Evolutionary conservation across 306 rosid genomes (phyloP), one percentile per base, ranked within the genome.

Genomic region (Quercus bicolor): DNA sequence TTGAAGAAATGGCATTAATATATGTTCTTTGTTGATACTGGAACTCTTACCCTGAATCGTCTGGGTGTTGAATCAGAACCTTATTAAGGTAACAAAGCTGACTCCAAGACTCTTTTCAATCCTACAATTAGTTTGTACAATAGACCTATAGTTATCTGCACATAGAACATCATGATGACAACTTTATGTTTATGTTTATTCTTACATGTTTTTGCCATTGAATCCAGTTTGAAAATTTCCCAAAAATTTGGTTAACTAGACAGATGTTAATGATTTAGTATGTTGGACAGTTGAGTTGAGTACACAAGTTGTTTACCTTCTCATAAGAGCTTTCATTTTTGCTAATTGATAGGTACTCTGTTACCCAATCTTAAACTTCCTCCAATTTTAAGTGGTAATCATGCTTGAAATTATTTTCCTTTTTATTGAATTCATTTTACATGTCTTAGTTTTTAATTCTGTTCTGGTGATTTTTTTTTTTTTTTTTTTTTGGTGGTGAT

Each of bases 1-100:
- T 93, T 66, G 97, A 91, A 86, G 97, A 93, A 85, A 93, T 93
- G 97, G 97, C 97, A 1, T 94, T 92, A 75, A 93, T 90, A 94
- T 96, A 93, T 84, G 94, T 91, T 57, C 88, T 93, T 53, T 93
- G 97, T 88, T 75, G 96, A 91, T 78, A 91, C 97, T 5, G 97
- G 97, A 78, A 93, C 97, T 83, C 96, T 93, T 56, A 93, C 96
- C 40, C 82, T 91, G 65, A 93, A 93, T 78, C 92, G 96, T 72
- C 92, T 93, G 59, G 80, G 90, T 18, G 97, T 93, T 62, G 97
- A 37, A 93, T 84, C 45, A 68, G 84, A 93, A 84, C 79, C 91
- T 93, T 68, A 52, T 93, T 2, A 96, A 93, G 97, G 97, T 87
- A 75, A 54, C 62, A 21, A 78, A 74, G 56, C 74, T 14, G 11